phyloP scores from a whole-genome alignment of 2,329 filamentous ascomycete genomes.

The Fonsecaea pedrosoi region DNA sequence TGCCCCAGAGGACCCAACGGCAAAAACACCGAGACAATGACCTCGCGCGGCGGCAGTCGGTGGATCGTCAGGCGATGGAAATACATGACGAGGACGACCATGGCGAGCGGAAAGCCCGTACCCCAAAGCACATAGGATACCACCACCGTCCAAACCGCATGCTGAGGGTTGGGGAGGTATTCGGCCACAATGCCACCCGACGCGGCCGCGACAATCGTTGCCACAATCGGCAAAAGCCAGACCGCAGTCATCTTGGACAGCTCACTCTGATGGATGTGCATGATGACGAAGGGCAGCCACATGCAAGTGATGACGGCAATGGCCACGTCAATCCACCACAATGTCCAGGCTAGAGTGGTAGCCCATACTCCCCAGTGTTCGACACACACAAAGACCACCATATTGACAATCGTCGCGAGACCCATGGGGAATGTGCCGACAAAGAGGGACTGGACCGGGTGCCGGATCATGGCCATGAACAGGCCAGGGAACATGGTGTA shows the following conservation, averaged over 20 bases:
- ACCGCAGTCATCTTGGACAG: slow-evolving; percentile 68
- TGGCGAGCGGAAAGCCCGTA: slow-evolving; percentile 66
- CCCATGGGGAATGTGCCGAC: slow-evolving; percentile 70
- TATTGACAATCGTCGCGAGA: slow-evolving; percentile 68
- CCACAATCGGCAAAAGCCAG: slow-evolving; percentile 70
- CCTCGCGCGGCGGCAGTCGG: slow-evolving; percentile 69
- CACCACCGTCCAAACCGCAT: slow-evolving; percentile 68
- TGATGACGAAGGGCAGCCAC: slow-evolving; percentile 59
- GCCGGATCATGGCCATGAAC: slow-evolving; percentile 68
- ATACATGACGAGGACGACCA: slow-evolving; percentile 70
- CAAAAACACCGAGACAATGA: slow-evolving; percentile 71
- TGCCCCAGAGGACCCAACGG: slow-evolving; percentile 72
- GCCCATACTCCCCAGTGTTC: slow-evolving; percentile 63
- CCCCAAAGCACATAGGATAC: slow-evolving; percentile 73
- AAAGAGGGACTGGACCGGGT: slow-evolving; percentile 70
- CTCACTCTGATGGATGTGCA: slow-evolving; percentile 43
- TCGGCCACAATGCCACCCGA: slow-evolving; percentile 69
- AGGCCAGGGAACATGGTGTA: slow-evolving; percentile 69
- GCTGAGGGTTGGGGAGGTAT: slow-evolving; percentile 59
- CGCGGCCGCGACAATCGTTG: slow-evolving; percentile 69
- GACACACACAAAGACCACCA: slow-evolving; percentile 64
- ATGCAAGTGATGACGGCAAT: slow-evolving; percentile 51
- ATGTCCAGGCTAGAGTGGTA: slow-evolving; percentile 53
- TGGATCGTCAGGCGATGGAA: slow-evolving; percentile 72
- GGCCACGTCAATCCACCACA: slow-evolving; percentile 59